These are phyloP conservation scores for Pterulicium gracile DNA, from an alignment of 1,284 basidiomycete genomes.

Conservation along the genomic window DNA sequence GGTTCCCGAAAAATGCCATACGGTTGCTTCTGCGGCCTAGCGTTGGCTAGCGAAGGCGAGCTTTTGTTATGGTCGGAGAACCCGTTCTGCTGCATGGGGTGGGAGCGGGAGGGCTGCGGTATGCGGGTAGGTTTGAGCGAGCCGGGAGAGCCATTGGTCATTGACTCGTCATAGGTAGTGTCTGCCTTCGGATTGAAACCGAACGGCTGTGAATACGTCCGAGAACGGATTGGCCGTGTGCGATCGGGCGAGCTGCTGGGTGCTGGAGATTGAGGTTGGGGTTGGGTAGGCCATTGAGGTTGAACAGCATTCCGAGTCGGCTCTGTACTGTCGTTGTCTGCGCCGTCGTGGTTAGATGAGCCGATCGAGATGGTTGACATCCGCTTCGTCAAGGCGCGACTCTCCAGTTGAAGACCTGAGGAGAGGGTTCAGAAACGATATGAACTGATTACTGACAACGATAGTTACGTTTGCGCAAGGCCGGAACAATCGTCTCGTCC, in stretches of 20 bases:
- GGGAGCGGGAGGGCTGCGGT: conserved; percentile 10
- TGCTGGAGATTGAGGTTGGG: conserved; percentile 11
- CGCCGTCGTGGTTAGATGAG: conserved; percentile 32
- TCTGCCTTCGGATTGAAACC: conserved; percentile 20
- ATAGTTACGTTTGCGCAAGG: conserved; percentile 53
- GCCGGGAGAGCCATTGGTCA: conserved; percentile 13
- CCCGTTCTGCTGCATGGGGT: conserved; percentile 5
- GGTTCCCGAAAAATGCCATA: conserved; percentile 39
- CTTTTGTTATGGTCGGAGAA: conserved; percentile 5
- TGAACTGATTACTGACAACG: conserved; percentile 8
- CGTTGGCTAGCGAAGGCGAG: conserved; percentile 14
- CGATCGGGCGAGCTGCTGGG: conserved; percentile 11
- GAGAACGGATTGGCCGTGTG: conserved; percentile 23
- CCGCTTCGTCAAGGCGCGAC: conserved; percentile 56
- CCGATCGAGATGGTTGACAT: conserved; percentile 61
- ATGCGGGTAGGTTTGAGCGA: conserved; percentile 9
- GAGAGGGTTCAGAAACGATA: conserved; percentile 8
- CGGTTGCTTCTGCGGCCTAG: conserved; percentile 18
- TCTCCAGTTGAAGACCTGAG: conserved; percentile 64
- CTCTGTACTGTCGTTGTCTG: conserved; percentile 9
- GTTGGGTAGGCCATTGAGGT: conserved; percentile 3
- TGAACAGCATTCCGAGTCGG: conserved; percentile 1
- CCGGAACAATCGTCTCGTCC: conserved; percentile 64
- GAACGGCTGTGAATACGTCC: conserved; percentile 55
- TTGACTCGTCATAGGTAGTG: conserved; percentile 25